These are phyloP conservation scores for Stemphylium lycopersici DNA, from an alignment of 2,329 filamentous ascomycete genomes.

Conservation along the genomic window DNA sequence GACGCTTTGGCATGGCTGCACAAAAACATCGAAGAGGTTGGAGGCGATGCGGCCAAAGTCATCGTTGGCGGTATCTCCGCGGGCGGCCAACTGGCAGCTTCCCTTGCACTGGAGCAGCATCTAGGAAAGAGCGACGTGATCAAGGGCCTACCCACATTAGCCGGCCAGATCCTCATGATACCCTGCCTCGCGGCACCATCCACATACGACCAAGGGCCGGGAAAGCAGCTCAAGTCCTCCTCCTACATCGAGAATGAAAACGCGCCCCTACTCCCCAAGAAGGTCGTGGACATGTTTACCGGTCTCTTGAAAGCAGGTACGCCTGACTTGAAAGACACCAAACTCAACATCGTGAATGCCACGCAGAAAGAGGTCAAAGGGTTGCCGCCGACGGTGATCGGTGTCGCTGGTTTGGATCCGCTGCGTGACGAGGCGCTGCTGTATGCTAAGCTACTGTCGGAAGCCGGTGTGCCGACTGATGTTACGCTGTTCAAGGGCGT, in stretches of 20 bases:
- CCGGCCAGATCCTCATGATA: slow-evolving; percentile 55
- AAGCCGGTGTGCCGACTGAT: slow-evolving; percentile 58
- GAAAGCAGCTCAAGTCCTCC: slow-evolving; percentile 50
- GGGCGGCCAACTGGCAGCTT: slow-evolving; percentile 58
- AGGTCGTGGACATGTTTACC: slow-evolving; percentile 44
- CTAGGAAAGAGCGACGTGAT: slow-evolving; percentile 45
- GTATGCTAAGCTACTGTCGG: slow-evolving; percentile 52
- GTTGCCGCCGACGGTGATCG: slow-evolving; percentile 56
- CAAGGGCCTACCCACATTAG: slow-evolving; percentile 43
- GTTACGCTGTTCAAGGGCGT: slow-evolving; percentile 59
- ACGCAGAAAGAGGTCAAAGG: slow-evolving; percentile 49
- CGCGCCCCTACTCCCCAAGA: slow-evolving; percentile 57
- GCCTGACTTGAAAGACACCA: slow-evolving; percentile 40
- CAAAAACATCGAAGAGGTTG: slow-evolving; percentile 48
- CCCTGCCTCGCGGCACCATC: slow-evolving; percentile 47
- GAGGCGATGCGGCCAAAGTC: slow-evolving; percentile 52
- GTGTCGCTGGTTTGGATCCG: slow-evolving; percentile 58
- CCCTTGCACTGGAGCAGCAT: slow-evolving; percentile 54
- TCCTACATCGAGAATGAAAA: slow-evolving; percentile 51
- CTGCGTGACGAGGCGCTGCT: slow-evolving; percentile 58
- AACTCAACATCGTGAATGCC: slow-evolving; percentile 40
- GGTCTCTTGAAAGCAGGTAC: slow-evolving; percentile 24
- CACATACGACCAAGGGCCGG: slow-evolving; percentile 48
- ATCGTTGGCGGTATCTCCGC: slow-evolving; percentile 59
- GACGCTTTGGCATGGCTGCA: slow-evolving; percentile 64